Evolutionary conservation across 2,329 filamentous ascomycete genomes (phyloP), one percentile per base, ranked within the genome.

Genomic region (Fusarium sp.): DNA sequence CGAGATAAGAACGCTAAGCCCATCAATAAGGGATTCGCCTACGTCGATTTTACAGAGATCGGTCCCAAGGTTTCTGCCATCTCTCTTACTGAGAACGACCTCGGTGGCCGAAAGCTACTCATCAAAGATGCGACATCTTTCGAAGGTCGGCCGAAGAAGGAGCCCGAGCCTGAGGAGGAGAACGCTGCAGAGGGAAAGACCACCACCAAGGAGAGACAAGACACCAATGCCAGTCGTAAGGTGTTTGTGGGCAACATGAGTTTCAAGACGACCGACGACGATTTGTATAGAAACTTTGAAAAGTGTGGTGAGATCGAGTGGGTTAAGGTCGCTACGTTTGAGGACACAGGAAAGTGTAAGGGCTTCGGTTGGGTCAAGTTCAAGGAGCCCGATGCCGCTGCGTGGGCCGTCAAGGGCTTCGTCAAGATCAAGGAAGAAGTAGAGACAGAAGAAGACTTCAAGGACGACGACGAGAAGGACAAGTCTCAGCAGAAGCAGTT

Each of bases 261-360:
- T 56, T 97, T 95, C 80, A 89, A 92, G 76, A 89, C 90, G 6
- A 94, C 91, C 8, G 92, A 95, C 74, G 94, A 97, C 56, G 90
- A 93, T 73, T 81, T 99, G 50, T 85, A 89, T 71, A 86, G 90
- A 68, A 93, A 97, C 77, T 98, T 97, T 79, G 86, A 87, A 49
- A 93, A 91, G 78, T 98, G 95, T 77, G 96, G 96, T 51, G 86
- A 91, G 66, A 89, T 98, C 66, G 88, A 91, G 54, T 92, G 92
- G 82, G 87, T 94, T 69, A 95, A 97, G 81, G 85, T 98, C 71
- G 96, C 96, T 4, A 97, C 95, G 1, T 99, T 99, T 77, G 93
- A 98, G 80, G 97, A 99, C 79, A 91, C 91, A 20, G 96, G 96
- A 43, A 99, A 98, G 83, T 99, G 96, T 84, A 98, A 98, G 83